Percentiles rank a stretch among this genome's conserved stretches.
Evolutionary conservation across 495 filamentous ascomycete species (phyloP).

Genomic region (Podospora comata): DNA sequence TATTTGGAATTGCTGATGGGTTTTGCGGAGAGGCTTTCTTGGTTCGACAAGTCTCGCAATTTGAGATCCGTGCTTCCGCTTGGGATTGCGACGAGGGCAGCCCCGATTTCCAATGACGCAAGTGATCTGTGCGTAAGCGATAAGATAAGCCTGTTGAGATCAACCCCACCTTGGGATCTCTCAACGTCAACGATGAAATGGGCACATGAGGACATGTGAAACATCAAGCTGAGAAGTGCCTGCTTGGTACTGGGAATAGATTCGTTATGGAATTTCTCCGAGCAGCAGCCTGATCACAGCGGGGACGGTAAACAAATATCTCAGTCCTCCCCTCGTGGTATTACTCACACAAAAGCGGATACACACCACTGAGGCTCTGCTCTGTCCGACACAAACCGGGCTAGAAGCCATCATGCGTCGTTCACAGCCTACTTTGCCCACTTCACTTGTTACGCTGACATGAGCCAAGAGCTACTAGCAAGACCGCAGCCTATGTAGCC

Average conservation of each 20-base stretch:
- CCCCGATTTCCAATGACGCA: conserved; percentile 18
- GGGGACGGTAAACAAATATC: too few relatives aligned
- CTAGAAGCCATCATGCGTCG: not conserved
- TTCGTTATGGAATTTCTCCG: not conserved
- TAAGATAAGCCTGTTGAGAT: not conserved
- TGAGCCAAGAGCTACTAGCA: not conserved
- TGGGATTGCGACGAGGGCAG: not conserved
- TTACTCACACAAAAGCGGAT: not conserved
- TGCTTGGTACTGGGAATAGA: not conserved
- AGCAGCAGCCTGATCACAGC: not conserved
- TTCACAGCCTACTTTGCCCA: not conserved
- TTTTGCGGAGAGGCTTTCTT: not conserved
- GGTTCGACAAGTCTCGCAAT: not conserved
- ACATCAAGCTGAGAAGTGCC: not conserved
- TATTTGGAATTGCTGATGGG: not conserved
- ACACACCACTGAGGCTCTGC: not conserved
- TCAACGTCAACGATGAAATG: not conserved
- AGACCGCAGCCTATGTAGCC: not conserved
- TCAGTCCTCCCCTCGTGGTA: not conserved
- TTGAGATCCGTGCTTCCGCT: conserved; percentile 18
- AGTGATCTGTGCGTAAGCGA: conserved; percentile 11
- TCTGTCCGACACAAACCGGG: not conserved
- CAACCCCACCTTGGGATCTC: not conserved
- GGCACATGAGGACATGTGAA: not conserved
- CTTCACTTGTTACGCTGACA: not conserved